Evolutionary conservation across 2,329 filamentous ascomycete genomes (phyloP), one percentile per base, ranked within the genome.

Genomic region (Sporothrix curviconia): DNA sequence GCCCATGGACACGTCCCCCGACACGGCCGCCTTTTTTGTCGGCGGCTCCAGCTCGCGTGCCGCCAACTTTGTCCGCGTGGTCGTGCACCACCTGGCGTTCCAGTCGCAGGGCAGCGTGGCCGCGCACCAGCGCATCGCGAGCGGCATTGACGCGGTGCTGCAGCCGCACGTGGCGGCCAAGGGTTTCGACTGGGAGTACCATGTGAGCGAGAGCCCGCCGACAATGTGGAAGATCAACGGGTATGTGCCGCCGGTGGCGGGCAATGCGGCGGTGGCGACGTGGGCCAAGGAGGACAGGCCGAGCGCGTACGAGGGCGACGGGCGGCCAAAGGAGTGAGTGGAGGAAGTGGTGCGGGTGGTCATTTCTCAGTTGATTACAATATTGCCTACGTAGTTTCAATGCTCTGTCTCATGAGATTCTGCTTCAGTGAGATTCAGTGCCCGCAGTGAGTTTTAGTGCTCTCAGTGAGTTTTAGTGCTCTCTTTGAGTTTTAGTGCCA

Each of bases 161-260:
- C 71, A 72, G 59, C 72, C 73, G 17, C 68, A 71, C 51, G 62
- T 77, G 0, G 66, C 62, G 1, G 74, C 74, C 32, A 70, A 70
- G 57, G 75, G 73, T 0, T 75, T 72, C 44, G 71, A 74, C 57
- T 76, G 69, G 68, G 76, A 78, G 64, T 74, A 70, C 58, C 69
- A 71, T 54, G 63, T 76, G 28, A 65, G 69, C 9, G 74, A 78
- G 65, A 75, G 71, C 30, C 68, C 70, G n/a, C 63, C 73, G 17
- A 66, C 67, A 43, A 55, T 77, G 53, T 78, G 76, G 75, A 74
- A 71, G 63, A 64, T 76, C 12, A 69, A 77, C 24, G 75, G 58
- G 2, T 32, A 50, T 11, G 34, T 47, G n/a, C 58, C 58, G 7
- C 58, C 58, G 7, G n/a, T 42, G 12, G 19, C 40, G 49, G 42